Percentiles rank a stretch among this genome's conserved stretches.
Evolutionary conservation across 2,329 filamentous ascomycete species (phyloP).

Genomic region (Aspergillus cejpii): DNA sequence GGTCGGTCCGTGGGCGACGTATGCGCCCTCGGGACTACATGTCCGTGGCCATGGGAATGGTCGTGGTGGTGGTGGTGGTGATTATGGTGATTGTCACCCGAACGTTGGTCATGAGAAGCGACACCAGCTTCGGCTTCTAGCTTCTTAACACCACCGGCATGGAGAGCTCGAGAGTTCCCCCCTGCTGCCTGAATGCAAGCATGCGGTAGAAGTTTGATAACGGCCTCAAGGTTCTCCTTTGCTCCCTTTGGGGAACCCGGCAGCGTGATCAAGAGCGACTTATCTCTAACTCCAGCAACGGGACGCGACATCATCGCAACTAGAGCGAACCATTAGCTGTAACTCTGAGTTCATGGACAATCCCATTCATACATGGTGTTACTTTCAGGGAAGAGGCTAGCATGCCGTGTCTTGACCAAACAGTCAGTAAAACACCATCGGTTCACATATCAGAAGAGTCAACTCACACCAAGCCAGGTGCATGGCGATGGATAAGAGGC

Average conservation of each 20-base stretch:
- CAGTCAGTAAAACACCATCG: slow-evolving; percentile 21
- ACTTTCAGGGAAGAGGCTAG: slow-evolving; percentile 73
- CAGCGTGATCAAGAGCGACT: slow-evolving; percentile 76
- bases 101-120: slow-evolving; percentile 14
- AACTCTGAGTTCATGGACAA: slow-evolving; percentile 7
- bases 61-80: slow-evolving; percentile 42
- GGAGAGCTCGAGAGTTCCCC: slow-evolving; percentile 69
- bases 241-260: slow-evolving; percentile 94
- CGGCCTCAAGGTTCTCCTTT: slow-evolving; percentile 80
- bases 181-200: slow-evolving; percentile 88
- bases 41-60: slow-evolving; percentile 58
- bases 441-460: neutral
- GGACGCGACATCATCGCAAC: slow-evolving; percentile 96
- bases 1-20: slow-evolving; percentile 56
- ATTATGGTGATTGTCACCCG: slow-evolving; percentile 26
- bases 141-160: slow-evolving; percentile 73
- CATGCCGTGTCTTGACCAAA: slow-evolving; percentile 68
- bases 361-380: slow-evolving; percentile 68
- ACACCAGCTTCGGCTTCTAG: slow-evolving; percentile 78
- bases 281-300: slow-evolving; percentile 77
- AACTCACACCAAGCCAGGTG: slow-evolving; percentile 71
- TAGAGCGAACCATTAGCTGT: slow-evolving; percentile 37
- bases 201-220: slow-evolving; percentile 86
- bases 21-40: slow-evolving; percentile 61
- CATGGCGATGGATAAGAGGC: slow-evolving; percentile 73